Percentiles rank a stretch among this genome's conserved stretches.
Conservation (phyloP, 2,329 filamentous ascomycete species). For the Lachnum nothofagi region DNA sequence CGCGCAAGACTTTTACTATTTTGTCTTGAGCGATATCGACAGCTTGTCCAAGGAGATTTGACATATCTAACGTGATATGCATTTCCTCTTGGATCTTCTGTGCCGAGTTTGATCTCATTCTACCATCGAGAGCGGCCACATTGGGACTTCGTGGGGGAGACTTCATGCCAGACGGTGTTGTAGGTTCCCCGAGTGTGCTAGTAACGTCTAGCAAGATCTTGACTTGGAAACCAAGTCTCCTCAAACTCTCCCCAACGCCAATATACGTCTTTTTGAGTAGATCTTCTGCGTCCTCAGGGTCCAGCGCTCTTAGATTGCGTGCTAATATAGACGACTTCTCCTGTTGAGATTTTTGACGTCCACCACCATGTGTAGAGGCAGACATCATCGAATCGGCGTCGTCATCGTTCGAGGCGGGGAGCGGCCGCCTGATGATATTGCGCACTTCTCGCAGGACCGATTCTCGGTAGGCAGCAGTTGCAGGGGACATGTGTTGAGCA, state of each 20-base stretch:
- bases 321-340: constrained; percentile 87
- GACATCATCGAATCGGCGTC: constrained; percentile 88
- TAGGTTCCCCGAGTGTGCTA: constrained; percentile 48
- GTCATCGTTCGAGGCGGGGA: constrained; percentile 91
- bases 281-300: constrained; percentile 76
- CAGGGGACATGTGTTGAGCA: constrained; percentile 72
- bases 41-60: constrained; percentile 71
- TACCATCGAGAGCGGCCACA: constrained; percentile 26
- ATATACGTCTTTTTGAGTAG: constrained; percentile 80
- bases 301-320: constrained; percentile 78
- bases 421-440: constrained; percentile 71
- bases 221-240: constrained; percentile 81
- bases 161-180: constrained; percentile 20
- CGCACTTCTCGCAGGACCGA: constrained; percentile 81
- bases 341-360: constrained; percentile 67
- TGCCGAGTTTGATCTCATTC: constrained; percentile 18
- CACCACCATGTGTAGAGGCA: constrained; percentile 67
- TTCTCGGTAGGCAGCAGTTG: constrained; percentile 80
- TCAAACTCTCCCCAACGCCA: constrained; percentile 77
- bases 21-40: constrained; percentile 77
- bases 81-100: constrained; percentile 63
- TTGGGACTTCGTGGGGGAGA: constrained; percentile 32
- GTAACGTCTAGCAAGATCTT: constrained; percentile 94
- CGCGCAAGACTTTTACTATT: constrained; percentile 69
- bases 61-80: constrained; percentile 70